Conservation (phyloP, 2,329 filamentous ascomycete genomes). For the Penicillium corylophilum region DNA sequence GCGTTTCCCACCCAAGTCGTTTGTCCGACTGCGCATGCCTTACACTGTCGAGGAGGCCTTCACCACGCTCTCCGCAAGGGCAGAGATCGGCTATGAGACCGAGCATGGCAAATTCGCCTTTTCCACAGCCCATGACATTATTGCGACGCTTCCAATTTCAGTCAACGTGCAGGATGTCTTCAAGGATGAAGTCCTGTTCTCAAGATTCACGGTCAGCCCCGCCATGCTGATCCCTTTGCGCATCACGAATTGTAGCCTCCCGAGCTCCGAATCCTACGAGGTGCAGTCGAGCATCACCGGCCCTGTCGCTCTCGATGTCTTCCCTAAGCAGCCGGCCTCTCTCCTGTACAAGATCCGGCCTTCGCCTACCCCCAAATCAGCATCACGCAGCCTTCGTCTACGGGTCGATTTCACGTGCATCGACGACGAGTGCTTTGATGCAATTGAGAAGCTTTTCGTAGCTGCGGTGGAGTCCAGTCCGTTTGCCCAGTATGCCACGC, state of each 20-base stretch:
- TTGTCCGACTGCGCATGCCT: constrained; percentile 60
- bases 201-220: constrained; percentile 86
- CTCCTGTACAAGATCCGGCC: constrained; percentile 72
- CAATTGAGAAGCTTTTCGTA: constrained; percentile 48
- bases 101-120: constrained; percentile 64
- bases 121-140: constrained; percentile 61
- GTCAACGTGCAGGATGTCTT: constrained; percentile 98
- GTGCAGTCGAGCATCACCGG: constrained; percentile 50
- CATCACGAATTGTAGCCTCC: constrained; percentile 68
- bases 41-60: constrained; percentile 81
- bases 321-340: constrained; percentile 76
- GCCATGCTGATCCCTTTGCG: constrained; percentile 72
- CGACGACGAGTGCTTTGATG: constrained; percentile 66
- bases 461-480: constrained; percentile 48
- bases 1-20: constrained; percentile 30
- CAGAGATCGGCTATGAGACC: constrained; percentile 76
- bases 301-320: constrained; percentile 59
- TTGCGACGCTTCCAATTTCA: constrained; percentile 76
- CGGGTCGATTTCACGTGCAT: constrained; percentile 74
- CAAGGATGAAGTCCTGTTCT: constrained; percentile 78
- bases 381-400: constrained; percentile 51
- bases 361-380: constrained; percentile 19
- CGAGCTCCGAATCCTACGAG: constrained; percentile 66
- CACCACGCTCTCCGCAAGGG: constrained; percentile 66
- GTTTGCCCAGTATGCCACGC: constrained; percentile 47